Conservation (phyloP, 2,329 filamentous ascomycete genomes). For the Trichoderma sp. region DNA sequence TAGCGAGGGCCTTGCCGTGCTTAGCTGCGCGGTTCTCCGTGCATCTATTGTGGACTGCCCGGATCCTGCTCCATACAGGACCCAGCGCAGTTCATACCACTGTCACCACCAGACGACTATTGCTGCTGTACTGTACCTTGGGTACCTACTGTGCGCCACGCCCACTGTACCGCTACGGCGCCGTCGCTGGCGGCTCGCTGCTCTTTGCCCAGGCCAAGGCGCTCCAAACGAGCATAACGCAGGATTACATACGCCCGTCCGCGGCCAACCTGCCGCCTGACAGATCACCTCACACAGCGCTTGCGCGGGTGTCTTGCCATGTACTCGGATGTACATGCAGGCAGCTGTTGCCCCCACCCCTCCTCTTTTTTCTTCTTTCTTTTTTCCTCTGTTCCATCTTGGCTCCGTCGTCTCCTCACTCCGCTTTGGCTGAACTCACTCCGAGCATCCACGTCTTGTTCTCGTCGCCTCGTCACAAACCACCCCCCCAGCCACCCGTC, state of each 20-base stretch:
- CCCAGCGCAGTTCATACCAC: background rate
- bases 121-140: background rate
- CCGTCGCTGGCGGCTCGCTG: background rate
- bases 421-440: constrained; percentile 12
- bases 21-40: constrained; percentile 6
- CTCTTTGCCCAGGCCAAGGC: background rate
- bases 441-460: background rate
- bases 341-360: constrained; percentile 24
- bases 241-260: constrained; percentile 25
- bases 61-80: constrained; percentile 1
- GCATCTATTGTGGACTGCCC: background rate
- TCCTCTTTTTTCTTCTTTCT: constrained; percentile 10
- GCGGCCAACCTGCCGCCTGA: constrained; percentile 19
- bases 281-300: constrained; percentile 28
- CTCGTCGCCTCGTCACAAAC: constrained; percentile 15
- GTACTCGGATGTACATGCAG: background rate
- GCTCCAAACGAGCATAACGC: background rate
- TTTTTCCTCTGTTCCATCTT: background rate
- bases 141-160: background rate
- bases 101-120: background rate
- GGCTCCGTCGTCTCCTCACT: constrained; percentile 3
- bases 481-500: constrained; percentile 28
- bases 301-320: background rate
- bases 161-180: background rate
- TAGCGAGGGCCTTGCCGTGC: constrained; percentile 15